A percentile compares a stretch with the other conserved stretches of the same genome.
Conservation (phyloP, 164 flowering plant species). For the Aristolochia contorta region DNA sequence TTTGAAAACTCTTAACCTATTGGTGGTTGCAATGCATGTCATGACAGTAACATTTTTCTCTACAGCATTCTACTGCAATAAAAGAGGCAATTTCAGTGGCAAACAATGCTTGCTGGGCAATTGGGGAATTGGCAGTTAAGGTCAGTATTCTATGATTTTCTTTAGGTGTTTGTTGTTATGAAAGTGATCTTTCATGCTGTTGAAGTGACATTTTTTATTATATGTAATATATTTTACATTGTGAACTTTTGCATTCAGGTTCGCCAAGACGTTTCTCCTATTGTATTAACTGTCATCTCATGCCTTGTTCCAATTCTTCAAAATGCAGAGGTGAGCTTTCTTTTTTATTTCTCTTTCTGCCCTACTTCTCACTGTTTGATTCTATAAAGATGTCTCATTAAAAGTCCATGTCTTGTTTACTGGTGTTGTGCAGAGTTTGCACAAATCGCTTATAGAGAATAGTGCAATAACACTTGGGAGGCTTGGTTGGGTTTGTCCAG, state of each 20-base stretch:
- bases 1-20: background rate
- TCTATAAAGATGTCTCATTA: too few species aligned
- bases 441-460: slow-evolving; percentile 88
- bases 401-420: background rate
- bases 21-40: background rate
- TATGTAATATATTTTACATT: background rate
- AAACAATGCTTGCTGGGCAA: slow-evolving; percentile 99
- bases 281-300: slow-evolving; percentile 67
- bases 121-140: slow-evolving; percentile 97
- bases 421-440: slow-evolving; percentile 52
- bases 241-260: slow-evolving; percentile 38
- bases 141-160: slow-evolving; percentile 20
- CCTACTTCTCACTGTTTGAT: too few species aligned
- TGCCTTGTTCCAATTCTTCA: slow-evolving; percentile 79
- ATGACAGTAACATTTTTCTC: background rate
- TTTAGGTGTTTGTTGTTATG: too few species aligned
- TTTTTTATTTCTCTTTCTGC: background rate
- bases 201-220: background rate
- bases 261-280: slow-evolving; percentile 73
- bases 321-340: slow-evolving; percentile 61
- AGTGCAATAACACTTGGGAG: slow-evolving; percentile 97
- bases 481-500: slow-evolving; percentile 94
- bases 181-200: background rate
- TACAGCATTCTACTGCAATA: slow-evolving; percentile 55
- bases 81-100: slow-evolving; percentile 85